A percentile compares a stretch with the other conserved stretches of the same genome.
Conservation (phyloP, 768 basidiomycete species). For the Calvatia gigantea region DNA sequence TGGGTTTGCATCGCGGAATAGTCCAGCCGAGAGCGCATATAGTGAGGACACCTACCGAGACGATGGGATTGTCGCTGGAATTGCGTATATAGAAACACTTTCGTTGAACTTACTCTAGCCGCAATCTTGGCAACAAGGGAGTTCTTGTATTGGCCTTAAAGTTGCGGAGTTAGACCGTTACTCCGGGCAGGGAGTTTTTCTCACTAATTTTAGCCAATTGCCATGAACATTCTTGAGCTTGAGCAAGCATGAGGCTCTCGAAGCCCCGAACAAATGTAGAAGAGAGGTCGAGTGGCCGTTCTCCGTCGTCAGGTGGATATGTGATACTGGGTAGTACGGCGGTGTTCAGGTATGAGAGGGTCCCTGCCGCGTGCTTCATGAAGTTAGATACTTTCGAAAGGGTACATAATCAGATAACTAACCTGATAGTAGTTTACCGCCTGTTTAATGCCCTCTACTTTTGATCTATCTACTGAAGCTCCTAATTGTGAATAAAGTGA, state of each 20-base stretch:
- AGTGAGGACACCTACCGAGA: constrained; percentile 9
- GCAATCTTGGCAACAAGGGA: constrained; percentile 81
- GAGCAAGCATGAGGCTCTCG: constrained; percentile 80
- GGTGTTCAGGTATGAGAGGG: constrained; percentile 56
- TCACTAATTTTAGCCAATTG: constrained; percentile 84
- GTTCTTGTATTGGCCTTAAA: constrained; percentile 68
- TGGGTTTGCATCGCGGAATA: constrained; percentile 41
- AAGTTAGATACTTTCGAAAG: constrained; percentile 2
- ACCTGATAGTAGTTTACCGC: constrained; percentile 74
- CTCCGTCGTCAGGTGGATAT: constrained; percentile 45
- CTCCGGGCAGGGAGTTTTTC: constrained; percentile 15
- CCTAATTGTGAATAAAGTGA: constrained; percentile 84
- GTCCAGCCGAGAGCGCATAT: background rate
- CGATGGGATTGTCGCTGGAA: constrained; percentile 11
- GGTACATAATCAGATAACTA: constrained; percentile 33
- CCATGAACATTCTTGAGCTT: constrained; percentile 98
- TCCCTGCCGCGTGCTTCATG: constrained; percentile 64
- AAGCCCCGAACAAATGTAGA: constrained; percentile 56
- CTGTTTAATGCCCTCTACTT: constrained; percentile 78
- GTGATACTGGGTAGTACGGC: constrained; percentile 51
- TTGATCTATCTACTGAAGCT: constrained; percentile 63
- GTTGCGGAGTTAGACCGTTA: constrained; percentile 6
- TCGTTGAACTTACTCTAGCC: constrained; percentile 45
- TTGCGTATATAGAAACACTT: background rate
- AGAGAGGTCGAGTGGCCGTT: constrained; percentile 66